Evolutionary conservation across 2,329 filamentous ascomycete genomes (phyloP).

Genomic region (Neurospora sp.): DNA sequence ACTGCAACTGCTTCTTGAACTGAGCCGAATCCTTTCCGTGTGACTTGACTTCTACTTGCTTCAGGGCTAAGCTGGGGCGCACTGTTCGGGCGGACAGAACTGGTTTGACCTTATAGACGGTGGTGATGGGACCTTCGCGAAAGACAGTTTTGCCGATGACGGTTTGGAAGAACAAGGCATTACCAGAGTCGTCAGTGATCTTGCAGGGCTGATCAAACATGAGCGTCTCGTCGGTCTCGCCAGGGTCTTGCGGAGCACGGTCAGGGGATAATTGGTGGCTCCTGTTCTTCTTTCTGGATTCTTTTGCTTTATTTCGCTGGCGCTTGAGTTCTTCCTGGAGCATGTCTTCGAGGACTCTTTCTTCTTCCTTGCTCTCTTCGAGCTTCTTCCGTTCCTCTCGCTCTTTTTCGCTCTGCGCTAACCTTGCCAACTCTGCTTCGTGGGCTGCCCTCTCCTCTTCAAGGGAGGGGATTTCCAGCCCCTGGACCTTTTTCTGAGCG

Average conservation of each 20-base stretch:
- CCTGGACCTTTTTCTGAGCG: constrained; percentile 65
- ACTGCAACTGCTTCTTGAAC: constrained; percentile 67
- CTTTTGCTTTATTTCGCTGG: constrained; percentile 53
- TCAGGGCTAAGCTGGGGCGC: constrained; percentile 61
- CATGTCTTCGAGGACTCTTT: constrained; percentile 59
- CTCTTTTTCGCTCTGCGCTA: constrained; percentile 46
- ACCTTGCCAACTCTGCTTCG: constrained; percentile 58
- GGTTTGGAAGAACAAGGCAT: constrained; percentile 56
- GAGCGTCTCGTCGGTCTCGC: constrained; percentile 29
- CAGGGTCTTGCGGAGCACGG: constrained; percentile 23
- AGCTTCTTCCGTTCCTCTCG: constrained; percentile 42
- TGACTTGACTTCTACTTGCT: constrained; percentile 54
- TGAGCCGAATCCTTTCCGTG: constrained; percentile 48
- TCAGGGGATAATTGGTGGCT: constrained; percentile 31
- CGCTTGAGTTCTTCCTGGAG: constrained; percentile 63
- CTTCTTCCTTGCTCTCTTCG: constrained; percentile 56
- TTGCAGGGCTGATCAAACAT: constrained; percentile 60
- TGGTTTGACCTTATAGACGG: constrained; percentile 64
- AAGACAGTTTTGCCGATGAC: constrained; percentile 62
- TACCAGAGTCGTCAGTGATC: constrained; percentile 53
- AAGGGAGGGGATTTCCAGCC: constrained; percentile 70
- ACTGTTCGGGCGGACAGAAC: constrained; percentile 45
- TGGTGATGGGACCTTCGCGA: constrained; percentile 55
- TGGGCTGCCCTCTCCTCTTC: constrained; percentile 83
- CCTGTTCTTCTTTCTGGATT: constrained; percentile 53